phyloP scores from a whole-genome alignment of 805 yeast species.

The Yarrowia keelungensis region DNA sequence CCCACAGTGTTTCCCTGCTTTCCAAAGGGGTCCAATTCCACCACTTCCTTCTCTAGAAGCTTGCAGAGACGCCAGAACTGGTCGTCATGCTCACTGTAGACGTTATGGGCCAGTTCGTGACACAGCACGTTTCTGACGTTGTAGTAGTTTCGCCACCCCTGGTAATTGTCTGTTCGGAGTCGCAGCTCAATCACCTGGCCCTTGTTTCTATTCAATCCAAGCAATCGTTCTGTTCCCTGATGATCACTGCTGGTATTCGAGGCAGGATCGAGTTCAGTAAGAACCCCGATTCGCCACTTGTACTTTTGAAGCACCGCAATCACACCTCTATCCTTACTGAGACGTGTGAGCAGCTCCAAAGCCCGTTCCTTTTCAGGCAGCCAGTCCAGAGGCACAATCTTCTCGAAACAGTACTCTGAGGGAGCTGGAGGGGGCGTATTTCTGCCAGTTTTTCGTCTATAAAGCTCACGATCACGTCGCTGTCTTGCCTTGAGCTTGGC shows the following conservation, averaged over 20 bases:
- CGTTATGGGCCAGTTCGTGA: slow-evolving; percentile 54
- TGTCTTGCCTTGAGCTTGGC: slow-evolving; percentile 37
- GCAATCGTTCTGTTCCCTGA: slow-evolving; percentile 43
- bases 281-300: slow-evolving; percentile 49
- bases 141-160: slow-evolving; percentile 50
- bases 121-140: slow-evolving; percentile 50
- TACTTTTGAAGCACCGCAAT: slow-evolving; percentile 50
- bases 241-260: slow-evolving; percentile 47
- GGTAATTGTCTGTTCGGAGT: slow-evolving; percentile 51
- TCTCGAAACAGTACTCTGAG: slow-evolving; percentile 39
- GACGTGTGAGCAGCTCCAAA: slow-evolving; percentile 46
- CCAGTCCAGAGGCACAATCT: slow-evolving; percentile 30
- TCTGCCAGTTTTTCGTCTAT: slow-evolving; percentile 21
- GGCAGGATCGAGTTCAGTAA: slow-evolving; percentile 53
- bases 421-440: slow-evolving; percentile 39
- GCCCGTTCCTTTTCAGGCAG: slow-evolving; percentile 49
- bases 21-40: slow-evolving; percentile 48
- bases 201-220: slow-evolving; percentile 50
- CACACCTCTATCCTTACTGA: slow-evolving; percentile 50
- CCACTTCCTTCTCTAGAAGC: slow-evolving; percentile 50
- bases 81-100: slow-evolving; percentile 49
- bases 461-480: slow-evolving; percentile 9
- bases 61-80: slow-evolving; percentile 50
- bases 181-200: slow-evolving; percentile 52
- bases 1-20: slow-evolving; percentile 43